A percentile compares a stretch with the other conserved stretches of the same genome.
Evolutionary conservation across 2,329 filamentous ascomycete genomes (phyloP).

Genomic region (Colletotrichum spaethianum): DNA sequence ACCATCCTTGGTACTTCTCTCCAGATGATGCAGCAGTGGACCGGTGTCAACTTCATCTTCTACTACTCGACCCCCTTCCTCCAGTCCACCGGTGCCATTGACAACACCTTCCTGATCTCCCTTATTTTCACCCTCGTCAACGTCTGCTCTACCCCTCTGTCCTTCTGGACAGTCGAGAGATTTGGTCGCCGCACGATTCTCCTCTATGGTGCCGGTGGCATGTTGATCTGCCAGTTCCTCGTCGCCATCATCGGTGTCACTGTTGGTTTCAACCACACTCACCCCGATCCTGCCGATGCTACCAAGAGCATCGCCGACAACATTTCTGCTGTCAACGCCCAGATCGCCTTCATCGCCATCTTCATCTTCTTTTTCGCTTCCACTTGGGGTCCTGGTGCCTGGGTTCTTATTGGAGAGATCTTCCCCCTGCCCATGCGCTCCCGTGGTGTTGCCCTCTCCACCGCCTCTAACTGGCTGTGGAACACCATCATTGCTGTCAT

Average conservation of each 20-base stretch:
- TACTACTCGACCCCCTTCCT: conserved; percentile 91
- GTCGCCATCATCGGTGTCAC: conserved; percentile 83
- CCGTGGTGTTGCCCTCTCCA: conserved; percentile 88
- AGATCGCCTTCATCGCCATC: conserved; percentile 91
- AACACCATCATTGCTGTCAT: conserved; percentile 82
- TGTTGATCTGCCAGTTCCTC: conserved; percentile 90
- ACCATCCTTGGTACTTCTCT: conserved; percentile 80
- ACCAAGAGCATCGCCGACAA: conserved; percentile 63
- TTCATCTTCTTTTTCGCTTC: conserved; percentile 95
- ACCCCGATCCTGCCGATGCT: conserved; percentile 59
- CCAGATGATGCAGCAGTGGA: conserved; percentile 87
- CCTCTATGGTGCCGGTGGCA: conserved; percentile 83
- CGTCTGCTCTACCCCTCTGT: conserved; percentile 86
- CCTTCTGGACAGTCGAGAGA: conserved; percentile 88
- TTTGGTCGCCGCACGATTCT: conserved; percentile 86
- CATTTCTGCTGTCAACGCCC: conserved; percentile 72
- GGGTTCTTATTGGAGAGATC: conserved; percentile 90
- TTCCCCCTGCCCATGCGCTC: conserved; percentile 92
- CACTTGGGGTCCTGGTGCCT: conserved; percentile 88
- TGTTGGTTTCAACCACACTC: conserved; percentile 66
- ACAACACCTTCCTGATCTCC: conserved; percentile 85
- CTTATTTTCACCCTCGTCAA: conserved; percentile 92
- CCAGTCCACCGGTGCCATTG: conserved; percentile 80
- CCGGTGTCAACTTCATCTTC: conserved; percentile 95
- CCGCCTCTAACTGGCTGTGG: conserved; percentile 93